Percentiles rank a stretch among this genome's conserved stretches.
Conservation (phyloP, 768 basidiomycete species). For the Lepiota venenata region DNA sequence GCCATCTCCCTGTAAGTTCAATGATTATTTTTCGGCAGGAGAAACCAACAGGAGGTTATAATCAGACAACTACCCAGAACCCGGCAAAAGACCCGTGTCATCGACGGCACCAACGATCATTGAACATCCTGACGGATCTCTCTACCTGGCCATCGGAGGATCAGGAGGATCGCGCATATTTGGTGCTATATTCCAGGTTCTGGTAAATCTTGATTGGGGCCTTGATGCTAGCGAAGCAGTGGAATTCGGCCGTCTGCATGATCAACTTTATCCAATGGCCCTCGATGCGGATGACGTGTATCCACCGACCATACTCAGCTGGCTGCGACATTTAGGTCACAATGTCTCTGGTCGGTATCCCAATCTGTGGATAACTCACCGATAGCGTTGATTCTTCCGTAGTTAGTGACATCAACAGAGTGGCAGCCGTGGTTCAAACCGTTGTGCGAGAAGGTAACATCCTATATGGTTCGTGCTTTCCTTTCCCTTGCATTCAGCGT, state of each 20-base stretch:
- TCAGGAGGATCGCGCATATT: slow-evolving; percentile 90
- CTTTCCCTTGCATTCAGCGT: not conserved
- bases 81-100: slow-evolving; percentile 87
- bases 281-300: slow-evolving; percentile 64
- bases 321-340: slow-evolving; percentile 62
- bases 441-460: slow-evolving; percentile 48
- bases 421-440: slow-evolving; percentile 74
- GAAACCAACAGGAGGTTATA: not conserved
- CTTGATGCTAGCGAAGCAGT: slow-evolving; percentile 77
- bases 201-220: slow-evolving; percentile 81
- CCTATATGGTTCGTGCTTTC: slow-evolving; percentile 46
- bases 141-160: slow-evolving; percentile 76
- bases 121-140: slow-evolving; percentile 68
- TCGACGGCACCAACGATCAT: slow-evolving; percentile 82
- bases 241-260: slow-evolving; percentile 82
- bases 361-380: not conserved
- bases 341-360: slow-evolving; percentile 55
- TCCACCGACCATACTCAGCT: slow-evolving; percentile 51
- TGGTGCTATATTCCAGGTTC: slow-evolving; percentile 69
- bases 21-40: not conserved
- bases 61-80: slow-evolving; percentile 83
- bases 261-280: slow-evolving; percentile 72
- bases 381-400: slow-evolving; percentile 5
- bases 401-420: slow-evolving; percentile 68
- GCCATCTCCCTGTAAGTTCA: slow-evolving; percentile 71